Base-by-base conservation (phyloP, 108 stramenopile genomes). In the Mayamaea pseudoterrestris region DNA sequence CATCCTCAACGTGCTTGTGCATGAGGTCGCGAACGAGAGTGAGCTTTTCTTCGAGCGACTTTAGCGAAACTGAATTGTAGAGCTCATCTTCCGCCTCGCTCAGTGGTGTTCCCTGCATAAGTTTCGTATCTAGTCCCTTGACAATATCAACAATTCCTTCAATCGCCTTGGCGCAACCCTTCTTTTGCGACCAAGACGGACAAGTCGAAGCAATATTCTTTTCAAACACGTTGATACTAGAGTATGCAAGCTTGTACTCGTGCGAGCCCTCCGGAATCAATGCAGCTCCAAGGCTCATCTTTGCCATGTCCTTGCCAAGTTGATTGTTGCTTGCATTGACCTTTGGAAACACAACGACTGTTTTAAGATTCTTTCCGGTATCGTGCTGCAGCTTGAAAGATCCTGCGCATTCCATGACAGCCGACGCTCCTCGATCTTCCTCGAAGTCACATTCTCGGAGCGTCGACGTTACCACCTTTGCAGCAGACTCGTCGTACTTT, bases 351-450 rank as follows among this genome's bases (percentile, higher is more conserved):
- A 96, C 93, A 22, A 93, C 85, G 7, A 92, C 85, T 14, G 91
- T 92, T 44, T 90, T 85, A n/a, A 93, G 43, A 50, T 93, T 96
- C 67, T 93, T 92, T 8, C 90, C 93, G 8, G 93, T 94, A 59
- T 96, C 95, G 63, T 96, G 95, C 60, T 96, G 95, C 36, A 66
- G 44, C 64, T 96, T 96, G 63, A 84, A 96, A 7, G 68, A 65
- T 18, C 92, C 93, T 24, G 61, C 91, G 47, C 84, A 90, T 48
- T 90, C 89, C 7, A 60, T 30, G 2, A 80, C 68, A 41, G 84
- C 78, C 26, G 81, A 75, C 4, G 89, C 95, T 0, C 84, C 86
- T 14, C 76, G 69, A 63, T 96, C 93, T 49, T 96, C 95, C 20
- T 60, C 72, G 50, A 73, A 96, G 21, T 83, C 93, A n/a, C 83